These are phyloP conservation scores for Chaetoceros tenuissimus DNA, from an alignment of 108 stramenopile genomes.

Conservation along the genomic window DNA sequence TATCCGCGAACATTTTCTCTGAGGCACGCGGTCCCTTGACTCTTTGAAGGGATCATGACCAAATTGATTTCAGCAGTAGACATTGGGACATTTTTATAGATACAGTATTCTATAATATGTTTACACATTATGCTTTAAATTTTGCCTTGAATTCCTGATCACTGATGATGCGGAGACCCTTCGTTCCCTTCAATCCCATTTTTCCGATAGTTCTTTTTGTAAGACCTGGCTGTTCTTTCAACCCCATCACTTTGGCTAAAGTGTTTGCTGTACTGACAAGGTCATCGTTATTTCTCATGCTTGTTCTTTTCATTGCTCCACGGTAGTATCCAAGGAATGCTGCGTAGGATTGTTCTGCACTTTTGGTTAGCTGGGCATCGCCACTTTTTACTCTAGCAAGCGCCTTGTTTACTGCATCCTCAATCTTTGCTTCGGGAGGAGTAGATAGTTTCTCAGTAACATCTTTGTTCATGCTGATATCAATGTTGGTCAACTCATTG, in stretches of 20 bases:
- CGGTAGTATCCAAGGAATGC: constrained; percentile 90
- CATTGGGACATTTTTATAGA: no score
- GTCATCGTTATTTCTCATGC: constrained; percentile 26
- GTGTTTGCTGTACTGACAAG: constrained; percentile 49
- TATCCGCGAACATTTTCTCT: no score
- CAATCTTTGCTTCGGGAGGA: not conserved
- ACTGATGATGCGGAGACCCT: not conserved
- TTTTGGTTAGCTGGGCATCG: constrained; percentile 2
- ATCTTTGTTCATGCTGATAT: constrained; percentile 11
- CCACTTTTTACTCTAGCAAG: not conserved
- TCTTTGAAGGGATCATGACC: no score
- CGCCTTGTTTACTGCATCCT: not conserved
- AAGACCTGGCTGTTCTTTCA: constrained; percentile 50
- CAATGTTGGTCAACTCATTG: constrained; percentile 17
- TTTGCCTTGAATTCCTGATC: not conserved
- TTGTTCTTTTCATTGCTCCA: constrained; percentile 36
- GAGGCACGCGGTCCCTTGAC: no score
- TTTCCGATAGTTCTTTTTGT: constrained; percentile 77
- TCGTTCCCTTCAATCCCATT: constrained; percentile 74
- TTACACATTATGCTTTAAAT: no score
- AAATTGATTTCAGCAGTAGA: no score
- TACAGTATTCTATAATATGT: no score
- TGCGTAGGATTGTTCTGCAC: constrained; percentile 41
- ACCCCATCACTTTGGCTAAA: constrained; percentile 34
- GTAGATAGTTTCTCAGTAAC: constrained; percentile 8